Evolutionary conservation across 2,329 filamentous ascomycete genomes (phyloP), one percentile per base, ranked within the genome.

Genomic region (Sporothrix mexicana): DNA sequence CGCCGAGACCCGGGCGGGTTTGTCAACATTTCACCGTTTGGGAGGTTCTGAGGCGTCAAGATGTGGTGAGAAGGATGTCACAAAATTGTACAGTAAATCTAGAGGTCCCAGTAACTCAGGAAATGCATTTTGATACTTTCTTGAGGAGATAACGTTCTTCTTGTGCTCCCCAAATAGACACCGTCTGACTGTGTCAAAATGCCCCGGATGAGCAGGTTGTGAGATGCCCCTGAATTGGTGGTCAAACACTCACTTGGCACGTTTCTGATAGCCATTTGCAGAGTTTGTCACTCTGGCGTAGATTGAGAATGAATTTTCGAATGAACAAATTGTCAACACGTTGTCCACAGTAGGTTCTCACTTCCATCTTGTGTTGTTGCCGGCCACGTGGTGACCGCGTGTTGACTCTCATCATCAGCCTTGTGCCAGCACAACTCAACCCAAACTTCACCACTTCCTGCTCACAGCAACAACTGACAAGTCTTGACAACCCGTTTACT

Each of bases 1-100:
- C 41, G 61, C 10, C n/a, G 61, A 10, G 61, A 69, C 4, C 64
- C 61, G n/a, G 64, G 69, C 23, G 72, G 72, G 2, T 73, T 73
- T 70, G 61, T 70, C 30, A 73, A 70, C 20, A 47, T 73, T 17
- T 36, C 57, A 0, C 59, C 36, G 1, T 73, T 70, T 70, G 49
- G 71, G 1, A 55, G 53, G 12, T 69, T 72, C 36, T 72, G 20
- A 66, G n/a, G 20, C 9, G 3, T 8, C 12, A 17, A 41, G 2
- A 9, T 4, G 2, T 25, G 9, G 5, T 59, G 25, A 36, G 13
- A n/a, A 4, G 10, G 47, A 17, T 0, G 47, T 6, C 13, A 49
- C 5, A 49, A 36, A 36, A 4, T n/a, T 59, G 55, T 59, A 59
- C 25, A 59, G 6, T 57, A 17, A 30, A 59, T 6, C 3, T 17